phyloP scores from a whole-genome alignment of 1,139 yeast genomes.

The Diutina pseudorugosa region DNA sequence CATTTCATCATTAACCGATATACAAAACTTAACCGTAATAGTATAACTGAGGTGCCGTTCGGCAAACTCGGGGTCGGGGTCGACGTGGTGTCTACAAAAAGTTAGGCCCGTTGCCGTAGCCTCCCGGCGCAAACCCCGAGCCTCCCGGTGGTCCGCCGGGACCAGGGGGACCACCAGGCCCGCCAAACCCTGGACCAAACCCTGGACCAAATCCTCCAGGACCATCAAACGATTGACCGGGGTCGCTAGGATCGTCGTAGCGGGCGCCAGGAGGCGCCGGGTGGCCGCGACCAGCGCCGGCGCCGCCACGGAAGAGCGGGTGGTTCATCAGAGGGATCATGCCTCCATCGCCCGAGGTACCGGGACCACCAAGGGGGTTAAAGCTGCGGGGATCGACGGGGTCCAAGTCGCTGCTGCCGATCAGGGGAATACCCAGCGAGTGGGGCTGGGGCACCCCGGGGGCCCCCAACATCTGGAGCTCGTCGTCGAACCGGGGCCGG shows the following conservation, averaged over 20 bases:
- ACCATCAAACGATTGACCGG: not conserved
- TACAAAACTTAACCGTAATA: not conserved
- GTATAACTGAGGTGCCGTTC: too few relatives aligned
- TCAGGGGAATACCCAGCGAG: not conserved
- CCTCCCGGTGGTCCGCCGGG: not conserved
- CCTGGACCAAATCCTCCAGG: not conserved
- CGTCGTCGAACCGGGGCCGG: slow-evolving; percentile 19
- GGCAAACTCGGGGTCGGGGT: too few relatives aligned
- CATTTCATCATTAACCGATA: not conserved
- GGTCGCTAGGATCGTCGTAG: not conserved
- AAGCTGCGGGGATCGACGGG: not conserved
- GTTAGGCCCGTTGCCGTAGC: not conserved
- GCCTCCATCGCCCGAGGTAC: not conserved
- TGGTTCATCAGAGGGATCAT: slow-evolving; percentile 3
- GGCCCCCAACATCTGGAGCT: slow-evolving; percentile 5
- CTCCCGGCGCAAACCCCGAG: not conserved
- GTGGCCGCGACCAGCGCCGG: not conserved
- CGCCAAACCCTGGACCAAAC: not conserved
- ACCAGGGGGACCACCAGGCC: not conserved
- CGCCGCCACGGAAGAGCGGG: not conserved
- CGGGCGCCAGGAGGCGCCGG: slow-evolving; percentile 2
- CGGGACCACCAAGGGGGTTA: not conserved
- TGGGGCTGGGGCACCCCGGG: not conserved
- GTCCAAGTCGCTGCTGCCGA: not conserved
- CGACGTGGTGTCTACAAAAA: not conserved